phyloP scores from a whole-genome alignment of 805 yeast genomes.

The Torulaspora maleeae region DNA sequence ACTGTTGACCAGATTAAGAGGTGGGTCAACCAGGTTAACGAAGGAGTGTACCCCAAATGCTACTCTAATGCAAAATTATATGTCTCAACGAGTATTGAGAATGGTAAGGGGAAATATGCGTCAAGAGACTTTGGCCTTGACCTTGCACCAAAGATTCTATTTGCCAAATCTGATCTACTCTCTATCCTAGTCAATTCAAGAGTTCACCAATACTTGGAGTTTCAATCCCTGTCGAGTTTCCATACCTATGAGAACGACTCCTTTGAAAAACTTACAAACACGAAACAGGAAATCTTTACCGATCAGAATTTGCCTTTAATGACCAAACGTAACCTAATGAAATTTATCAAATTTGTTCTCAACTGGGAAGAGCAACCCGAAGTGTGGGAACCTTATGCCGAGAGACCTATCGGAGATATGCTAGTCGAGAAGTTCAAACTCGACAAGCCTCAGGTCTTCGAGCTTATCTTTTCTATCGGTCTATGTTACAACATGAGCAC shows the following conservation, averaged over 20 bases:
- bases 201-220: constrained; percentile 87
- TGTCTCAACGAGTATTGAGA: constrained; percentile 57
- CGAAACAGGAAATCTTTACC: constrained; percentile 91
- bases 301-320: constrained; percentile 70
- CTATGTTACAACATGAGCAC: constrained; percentile 59
- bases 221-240: constrained; percentile 80
- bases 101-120: constrained; percentile 35
- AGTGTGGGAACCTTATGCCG: constrained; percentile 52
- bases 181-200: constrained; percentile 74
- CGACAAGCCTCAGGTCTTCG: constrained; percentile 70
- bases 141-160: constrained; percentile 77
- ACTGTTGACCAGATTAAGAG: constrained; percentile 78
- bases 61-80: constrained; percentile 73
- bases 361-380: constrained; percentile 59
- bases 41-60: constrained; percentile 30
- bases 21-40: constrained; percentile 75
- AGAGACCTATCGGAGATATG: constrained; percentile 55
- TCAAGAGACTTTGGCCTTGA: constrained; percentile 84
- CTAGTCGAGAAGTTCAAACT: constrained; percentile 63
- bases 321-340: constrained; percentile 79
- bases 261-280: constrained; percentile 77
- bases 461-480: constrained; percentile 82
- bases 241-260: constrained; percentile 92
- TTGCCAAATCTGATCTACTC: constrained; percentile 85
- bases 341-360: constrained; percentile 80